phyloP scores from a whole-genome alignment of 768 basidiomycete genomes.

The Mycena filopes region DNA sequence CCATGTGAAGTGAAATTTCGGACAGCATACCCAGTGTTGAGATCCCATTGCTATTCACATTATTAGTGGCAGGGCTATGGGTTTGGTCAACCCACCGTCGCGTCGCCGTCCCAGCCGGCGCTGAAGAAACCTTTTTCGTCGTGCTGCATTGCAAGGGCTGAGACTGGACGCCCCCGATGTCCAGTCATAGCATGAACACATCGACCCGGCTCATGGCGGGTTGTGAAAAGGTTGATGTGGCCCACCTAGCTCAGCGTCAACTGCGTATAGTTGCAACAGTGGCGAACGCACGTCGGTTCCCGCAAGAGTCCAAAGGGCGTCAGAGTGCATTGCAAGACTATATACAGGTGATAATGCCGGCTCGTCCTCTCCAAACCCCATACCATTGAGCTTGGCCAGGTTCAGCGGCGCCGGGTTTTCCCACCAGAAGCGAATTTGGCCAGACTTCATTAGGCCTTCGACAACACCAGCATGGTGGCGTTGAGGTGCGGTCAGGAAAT shows the following conservation, averaged over 20 bases:
- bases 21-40: conserved; percentile 86
- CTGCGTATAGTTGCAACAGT: conserved; percentile 30
- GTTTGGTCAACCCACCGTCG: conserved; percentile 66
- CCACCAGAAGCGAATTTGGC: conserved; percentile 92
- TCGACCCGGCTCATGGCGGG: conserved; percentile 91
- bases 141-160: conserved; percentile 82
- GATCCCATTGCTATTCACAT: conserved; percentile 91
- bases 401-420: conserved; percentile 68
- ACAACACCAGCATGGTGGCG: conserved; percentile 90
- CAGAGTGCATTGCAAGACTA: conserved; percentile 90
- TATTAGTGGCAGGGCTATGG: conserved; percentile 26
- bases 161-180: conserved; percentile 80
- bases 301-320: conserved; percentile 92
- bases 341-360: conserved; percentile 78
- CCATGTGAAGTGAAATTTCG: conserved; percentile 85
- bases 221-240: conserved; percentile 91
- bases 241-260: conserved; percentile 67
- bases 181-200: conserved; percentile 77
- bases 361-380: conserved; percentile 57
- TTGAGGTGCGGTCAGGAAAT: conserved; percentile 88
- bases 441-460: conserved; percentile 91
- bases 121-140: conserved; percentile 90
- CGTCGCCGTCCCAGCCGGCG: conserved; percentile 94
- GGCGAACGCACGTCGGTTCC: conserved; percentile 79
- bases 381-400: conserved; percentile 39